A percentile compares a stretch with the other conserved stretches of the same genome.
phyloP scores from a whole-genome alignment of 2,329 filamentous ascomycete species.

The Calonectria leucothoes region DNA sequence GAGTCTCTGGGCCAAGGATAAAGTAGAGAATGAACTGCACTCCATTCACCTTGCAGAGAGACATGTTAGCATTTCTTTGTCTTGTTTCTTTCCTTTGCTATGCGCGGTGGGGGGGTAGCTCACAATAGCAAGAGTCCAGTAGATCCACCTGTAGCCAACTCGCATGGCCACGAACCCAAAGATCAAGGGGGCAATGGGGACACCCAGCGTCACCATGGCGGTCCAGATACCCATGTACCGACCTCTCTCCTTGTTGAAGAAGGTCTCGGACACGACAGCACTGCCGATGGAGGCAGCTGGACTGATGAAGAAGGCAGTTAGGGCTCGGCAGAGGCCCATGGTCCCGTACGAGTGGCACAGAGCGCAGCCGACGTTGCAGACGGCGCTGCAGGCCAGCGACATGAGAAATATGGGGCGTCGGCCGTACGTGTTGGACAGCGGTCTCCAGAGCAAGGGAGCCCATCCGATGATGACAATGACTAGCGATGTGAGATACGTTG shows the following conservation, averaged over 20 bases:
- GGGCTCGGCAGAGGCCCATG: slow-evolving; percentile 61
- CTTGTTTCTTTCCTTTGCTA: too few relatives aligned
- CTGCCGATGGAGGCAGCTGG: slow-evolving; percentile 53
- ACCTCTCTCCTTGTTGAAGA: slow-evolving; percentile 28
- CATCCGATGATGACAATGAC: slow-evolving; percentile 33
- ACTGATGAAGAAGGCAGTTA: slow-evolving; percentile 65
- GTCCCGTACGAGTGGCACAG: slow-evolving; percentile 59
- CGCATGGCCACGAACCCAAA: slow-evolving; percentile 61
- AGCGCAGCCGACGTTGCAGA: slow-evolving; percentile 65
- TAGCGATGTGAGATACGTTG: slow-evolving; percentile 61
- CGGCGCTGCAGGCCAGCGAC: slow-evolving; percentile 56
- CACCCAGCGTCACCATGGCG: slow-evolving; percentile 34
- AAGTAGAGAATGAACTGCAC: slow-evolving; percentile 30
- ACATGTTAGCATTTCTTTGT: background rate
- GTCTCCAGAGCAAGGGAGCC: slow-evolving; percentile 64
- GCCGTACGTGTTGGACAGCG: slow-evolving; percentile 64
- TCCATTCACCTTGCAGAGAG: slow-evolving; percentile 23
- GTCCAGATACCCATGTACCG: slow-evolving; percentile 35
- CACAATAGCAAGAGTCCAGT: slow-evolving; percentile 67
- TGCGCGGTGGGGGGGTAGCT: too few relatives aligned
- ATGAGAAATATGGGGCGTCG: slow-evolving; percentile 65
- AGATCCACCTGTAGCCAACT: slow-evolving; percentile 68
- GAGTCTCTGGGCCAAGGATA: slow-evolving; percentile 33
- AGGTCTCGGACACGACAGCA: slow-evolving; percentile 32
- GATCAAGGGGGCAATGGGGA: slow-evolving; percentile 47